Percentiles rank a stretch among this genome's conserved stretches.
These are phyloP conservation scores for Fusarium penzigii DNA, from an alignment of 2,329 filamentous ascomycete species.

Conservation along the genomic window DNA sequence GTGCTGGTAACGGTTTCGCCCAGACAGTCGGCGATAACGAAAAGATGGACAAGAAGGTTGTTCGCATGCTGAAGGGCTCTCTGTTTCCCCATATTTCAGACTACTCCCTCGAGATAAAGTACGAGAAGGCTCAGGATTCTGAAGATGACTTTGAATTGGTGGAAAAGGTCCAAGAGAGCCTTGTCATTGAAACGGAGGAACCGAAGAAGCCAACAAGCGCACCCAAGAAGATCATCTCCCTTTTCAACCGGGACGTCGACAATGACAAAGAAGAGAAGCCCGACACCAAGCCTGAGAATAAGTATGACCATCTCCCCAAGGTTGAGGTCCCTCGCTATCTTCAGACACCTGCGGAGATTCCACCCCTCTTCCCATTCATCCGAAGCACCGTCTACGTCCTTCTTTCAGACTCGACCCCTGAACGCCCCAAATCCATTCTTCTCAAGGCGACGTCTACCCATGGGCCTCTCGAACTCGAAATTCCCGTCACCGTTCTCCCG, in stretches of 20 bases:
- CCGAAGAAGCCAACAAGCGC: constrained; percentile 5
- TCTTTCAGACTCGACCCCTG: constrained; percentile 50
- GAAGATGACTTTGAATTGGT: constrained; percentile 60
- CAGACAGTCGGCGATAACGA: constrained; percentile 65
- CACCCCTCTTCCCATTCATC: constrained; percentile 66
- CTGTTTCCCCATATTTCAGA: constrained; percentile 66
- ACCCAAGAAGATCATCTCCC: constrained; percentile 51
- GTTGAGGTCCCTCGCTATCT: constrained; percentile 57
- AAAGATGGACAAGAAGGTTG: constrained; percentile 67
- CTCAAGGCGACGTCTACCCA: constrained; percentile 58
- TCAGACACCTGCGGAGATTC: constrained; percentile 65
- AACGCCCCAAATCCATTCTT: constrained; percentile 52
- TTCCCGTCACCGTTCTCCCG: constrained; percentile 57
- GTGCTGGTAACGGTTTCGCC: constrained; percentile 57
- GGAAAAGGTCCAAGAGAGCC: constrained; percentile 54
- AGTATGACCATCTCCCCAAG: constrained; percentile 53
- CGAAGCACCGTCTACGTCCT: constrained; percentile 67
- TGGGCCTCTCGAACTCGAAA: constrained; percentile 62
- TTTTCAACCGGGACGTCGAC: constrained; percentile 56
- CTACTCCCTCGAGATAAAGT: constrained; percentile 65
- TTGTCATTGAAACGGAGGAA: constrained; percentile 39
- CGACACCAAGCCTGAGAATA: constrained; percentile 27
- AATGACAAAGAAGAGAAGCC: constrained; percentile 35
- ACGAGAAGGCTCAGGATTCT: constrained; percentile 34
- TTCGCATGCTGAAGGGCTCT: constrained; percentile 74